Evolutionary conservation across 805 yeast genomes (phyloP).

Genomic region (Maudiozyma pseudohumilis): DNA sequence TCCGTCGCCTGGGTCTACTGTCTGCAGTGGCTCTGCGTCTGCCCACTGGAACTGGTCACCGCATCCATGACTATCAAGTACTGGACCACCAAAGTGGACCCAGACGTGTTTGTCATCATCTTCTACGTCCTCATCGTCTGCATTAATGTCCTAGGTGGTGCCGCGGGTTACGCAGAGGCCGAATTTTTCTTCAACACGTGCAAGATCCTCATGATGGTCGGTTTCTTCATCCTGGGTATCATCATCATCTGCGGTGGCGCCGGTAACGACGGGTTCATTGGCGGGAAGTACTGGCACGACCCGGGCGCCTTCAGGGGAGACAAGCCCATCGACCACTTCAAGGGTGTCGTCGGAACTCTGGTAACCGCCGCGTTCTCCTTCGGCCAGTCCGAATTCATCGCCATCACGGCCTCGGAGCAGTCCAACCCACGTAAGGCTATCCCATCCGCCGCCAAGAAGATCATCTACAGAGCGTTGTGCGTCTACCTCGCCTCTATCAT

Average conservation of each 20-base stretch:
- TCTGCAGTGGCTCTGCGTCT: slow-evolving; percentile 52
- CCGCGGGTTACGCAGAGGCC: slow-evolving; percentile 52
- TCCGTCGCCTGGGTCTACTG: slow-evolving; percentile 56
- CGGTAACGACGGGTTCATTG: slow-evolving; percentile 38
- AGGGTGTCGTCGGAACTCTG: slow-evolving; percentile 44
- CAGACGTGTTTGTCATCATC: slow-evolving; percentile 49
- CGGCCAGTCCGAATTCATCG: slow-evolving; percentile 53
- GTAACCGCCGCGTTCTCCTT: slow-evolving; percentile 51
- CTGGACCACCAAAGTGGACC: slow-evolving; percentile 46
- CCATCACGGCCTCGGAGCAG: slow-evolving; percentile 50
- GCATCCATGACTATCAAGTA: slow-evolving; percentile 51
- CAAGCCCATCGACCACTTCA: slow-evolving; percentile 36
- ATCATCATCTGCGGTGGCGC: slow-evolving; percentile 35
- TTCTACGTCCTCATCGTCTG: slow-evolving; percentile 38
- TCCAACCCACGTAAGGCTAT: slow-evolving; percentile 45
- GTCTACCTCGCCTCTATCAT: slow-evolving; percentile 41
- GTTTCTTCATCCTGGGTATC: slow-evolving; percentile 46
- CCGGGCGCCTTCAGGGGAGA: slow-evolving; percentile 44
- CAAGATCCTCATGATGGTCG: slow-evolving; percentile 53
- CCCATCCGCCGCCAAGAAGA: slow-evolving; percentile 47
- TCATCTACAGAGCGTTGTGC: slow-evolving; percentile 43
- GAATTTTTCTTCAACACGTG: slow-evolving; percentile 56
- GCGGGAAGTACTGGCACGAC: slow-evolving; percentile 39
- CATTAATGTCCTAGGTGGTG: slow-evolving; percentile 42
- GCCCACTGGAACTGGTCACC: slow-evolving; percentile 56